Evolutionary conservation across 345 rosid species (phyloP).

Genomic region (Schrenkiella parvula): DNA sequence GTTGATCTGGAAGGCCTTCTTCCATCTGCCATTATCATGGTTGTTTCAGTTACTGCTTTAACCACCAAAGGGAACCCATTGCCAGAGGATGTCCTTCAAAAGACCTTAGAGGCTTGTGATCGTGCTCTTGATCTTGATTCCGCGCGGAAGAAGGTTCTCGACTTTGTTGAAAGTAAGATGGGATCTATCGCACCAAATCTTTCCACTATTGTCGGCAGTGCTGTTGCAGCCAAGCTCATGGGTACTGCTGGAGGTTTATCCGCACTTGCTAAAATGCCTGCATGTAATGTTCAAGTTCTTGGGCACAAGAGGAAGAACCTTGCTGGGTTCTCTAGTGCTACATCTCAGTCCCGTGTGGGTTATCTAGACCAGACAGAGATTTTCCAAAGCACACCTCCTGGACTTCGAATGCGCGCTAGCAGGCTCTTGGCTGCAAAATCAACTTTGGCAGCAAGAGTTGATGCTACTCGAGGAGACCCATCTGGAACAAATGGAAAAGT

Average conservation of each 20-base stretch:
- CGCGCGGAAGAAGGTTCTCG: slow-evolving; percentile 83
- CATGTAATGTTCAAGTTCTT: slow-evolving; percentile 90
- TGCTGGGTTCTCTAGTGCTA: slow-evolving; percentile 83
- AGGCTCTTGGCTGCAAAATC: slow-evolving; percentile 83
- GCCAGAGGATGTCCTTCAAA: slow-evolving; percentile 75
- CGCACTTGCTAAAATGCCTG: slow-evolving; percentile 85
- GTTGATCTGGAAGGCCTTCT: slow-evolving; percentile 86
- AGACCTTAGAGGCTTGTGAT: slow-evolving; percentile 82
- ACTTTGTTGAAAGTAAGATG: slow-evolving; percentile 94
- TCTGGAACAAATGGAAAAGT: slow-evolving; percentile 66
- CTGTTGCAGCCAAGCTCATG: slow-evolving; percentile 93
- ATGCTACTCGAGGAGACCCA: slow-evolving; percentile 75
- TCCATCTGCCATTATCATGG: slow-evolving; percentile 91
- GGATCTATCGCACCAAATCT: slow-evolving; percentile 93
- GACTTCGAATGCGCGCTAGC: slow-evolving; percentile 65
- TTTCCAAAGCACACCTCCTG: slow-evolving; percentile 75
- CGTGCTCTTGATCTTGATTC: slow-evolving; percentile 79
- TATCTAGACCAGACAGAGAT: slow-evolving; percentile 82
- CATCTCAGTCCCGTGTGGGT: slow-evolving; percentile 76
- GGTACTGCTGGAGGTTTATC: slow-evolving; percentile 96
- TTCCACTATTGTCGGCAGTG: slow-evolving; percentile 84
- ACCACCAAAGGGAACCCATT: slow-evolving; percentile 92
- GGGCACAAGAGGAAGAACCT: slow-evolving; percentile 88
- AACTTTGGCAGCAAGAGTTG: slow-evolving; percentile 77
- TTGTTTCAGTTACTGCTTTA: slow-evolving; percentile 86